A percentile compares a stretch with the other conserved stretches of the same genome.
Conservation (phyloP, 371 early-diverging fungal species). For the Pancytospora philotis region DNA sequence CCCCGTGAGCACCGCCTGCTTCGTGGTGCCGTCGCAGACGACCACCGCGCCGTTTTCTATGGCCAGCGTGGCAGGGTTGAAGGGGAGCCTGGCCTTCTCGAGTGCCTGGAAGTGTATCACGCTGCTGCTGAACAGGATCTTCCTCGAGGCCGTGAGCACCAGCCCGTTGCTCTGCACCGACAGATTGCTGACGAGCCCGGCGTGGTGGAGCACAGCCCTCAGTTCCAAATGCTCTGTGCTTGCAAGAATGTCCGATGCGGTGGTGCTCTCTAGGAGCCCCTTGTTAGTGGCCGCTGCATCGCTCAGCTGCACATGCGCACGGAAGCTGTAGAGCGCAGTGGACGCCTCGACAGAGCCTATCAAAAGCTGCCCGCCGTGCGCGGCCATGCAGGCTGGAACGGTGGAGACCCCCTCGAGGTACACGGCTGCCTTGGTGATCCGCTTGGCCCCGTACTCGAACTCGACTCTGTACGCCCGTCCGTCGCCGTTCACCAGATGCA, state of each 20-base stretch:
- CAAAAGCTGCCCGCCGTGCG: background rate
- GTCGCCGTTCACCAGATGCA: conserved; percentile 23
- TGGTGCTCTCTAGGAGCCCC: background rate
- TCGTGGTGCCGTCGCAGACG: too few relatives aligned
- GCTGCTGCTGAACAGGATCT: background rate
- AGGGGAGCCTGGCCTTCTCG: background rate
- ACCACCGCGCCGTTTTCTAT: background rate
- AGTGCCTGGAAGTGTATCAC: background rate
- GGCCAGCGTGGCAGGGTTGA: background rate
- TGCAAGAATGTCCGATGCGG: background rate
- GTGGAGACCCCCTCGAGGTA: too few relatives aligned
- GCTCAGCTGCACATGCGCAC: background rate
- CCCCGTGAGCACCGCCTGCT: too few relatives aligned
- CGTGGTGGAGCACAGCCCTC: background rate
- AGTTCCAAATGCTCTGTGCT: background rate
- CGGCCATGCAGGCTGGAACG: too few relatives aligned
- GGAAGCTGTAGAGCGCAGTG: too few relatives aligned
- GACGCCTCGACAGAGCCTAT: conserved; percentile 16
- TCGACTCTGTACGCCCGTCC: conserved; percentile 4
- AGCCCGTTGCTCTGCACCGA: background rate
- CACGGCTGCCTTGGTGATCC: conserved; percentile 3
- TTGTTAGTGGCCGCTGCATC: background rate
- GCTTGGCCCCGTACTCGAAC: background rate
- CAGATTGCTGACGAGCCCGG: background rate
- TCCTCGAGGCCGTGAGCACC: background rate